Base-by-base conservation (phyloP, 139 green algal species). In the Diplosphaera chodatii region DNA sequence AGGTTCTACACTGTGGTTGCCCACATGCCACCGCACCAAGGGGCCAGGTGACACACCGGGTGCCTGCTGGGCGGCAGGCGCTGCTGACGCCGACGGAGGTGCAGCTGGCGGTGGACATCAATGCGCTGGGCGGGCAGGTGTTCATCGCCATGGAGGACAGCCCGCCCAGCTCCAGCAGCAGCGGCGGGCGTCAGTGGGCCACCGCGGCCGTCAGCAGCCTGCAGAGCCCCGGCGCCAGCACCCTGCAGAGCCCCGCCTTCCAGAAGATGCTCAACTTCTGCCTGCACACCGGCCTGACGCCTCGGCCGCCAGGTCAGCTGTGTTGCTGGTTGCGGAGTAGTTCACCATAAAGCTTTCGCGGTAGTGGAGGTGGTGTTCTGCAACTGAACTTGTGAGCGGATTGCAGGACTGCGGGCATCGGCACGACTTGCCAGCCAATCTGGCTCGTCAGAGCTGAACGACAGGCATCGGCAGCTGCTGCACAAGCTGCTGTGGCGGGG, bases 401-500 rank as follows among this genome's bases (percentile, higher is more conserved):
- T 10, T 48, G 48, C 48, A 59, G 48, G 48, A 10, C 16, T 59
- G 48, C 48, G 48, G 16, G 22, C 48, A 18, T 59, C 48, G 3
- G 48, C 48, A 3, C 48, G 48, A 3, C 48, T 59, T 3, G 48
- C 48, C 16, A 18, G 48, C 16, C 48, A 59, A 25, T 23, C 48
- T 18, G 18, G 37, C 37, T 48, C 48, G 3, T 59, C 48, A 18
- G 48, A 59, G 48, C 48, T 59, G 48, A 59, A 59, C 48, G 48
- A 59, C 48, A 23, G 48, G 48, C 48, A 59, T 18, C 70, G 66
- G 28, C 70, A 40, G 10, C 68, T 72, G 68, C 68, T 72, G 68
- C 68, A 72, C 41, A 72, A 72, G 68, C 68, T 72, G 29, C 63
- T 72, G 30, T 65, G 31, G 29, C 63, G 63, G 20, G 68, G 68